Conservation (phyloP, 2,329 filamentous ascomycete species). For the Graphilbum sp. region DNA sequence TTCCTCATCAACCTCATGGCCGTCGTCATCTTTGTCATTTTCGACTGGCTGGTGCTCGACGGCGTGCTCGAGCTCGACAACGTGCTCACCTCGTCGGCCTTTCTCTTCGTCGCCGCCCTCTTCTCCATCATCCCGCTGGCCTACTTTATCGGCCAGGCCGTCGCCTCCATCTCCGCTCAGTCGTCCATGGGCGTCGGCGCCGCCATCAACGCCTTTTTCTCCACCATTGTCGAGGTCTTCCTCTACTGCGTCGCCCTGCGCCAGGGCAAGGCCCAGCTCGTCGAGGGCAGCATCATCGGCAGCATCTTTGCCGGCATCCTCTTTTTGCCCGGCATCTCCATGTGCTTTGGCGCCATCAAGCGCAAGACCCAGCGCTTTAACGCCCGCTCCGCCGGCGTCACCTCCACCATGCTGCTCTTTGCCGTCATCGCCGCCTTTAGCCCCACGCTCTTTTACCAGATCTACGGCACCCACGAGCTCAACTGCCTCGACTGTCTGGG, state of each 20-base stretch:
- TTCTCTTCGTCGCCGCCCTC: constrained; percentile 71
- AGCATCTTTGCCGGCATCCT: constrained; percentile 96
- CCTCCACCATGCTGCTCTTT: constrained; percentile 94
- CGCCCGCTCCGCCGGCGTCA: constrained; percentile 86
- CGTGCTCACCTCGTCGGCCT: constrained; percentile 64
- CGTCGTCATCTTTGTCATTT: constrained; percentile 84
- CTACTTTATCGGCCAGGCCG: constrained; percentile 97
- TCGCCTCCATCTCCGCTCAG: constrained; percentile 95
- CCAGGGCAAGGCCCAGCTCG: constrained; percentile 81
- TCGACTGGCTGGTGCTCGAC: constrained; percentile 74
- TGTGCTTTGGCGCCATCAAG: constrained; percentile 97
- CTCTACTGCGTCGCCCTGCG: constrained; percentile 89
- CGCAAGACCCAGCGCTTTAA: constrained; percentile 98
- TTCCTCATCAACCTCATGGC: constrained; percentile 95
- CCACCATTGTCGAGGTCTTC: constrained; percentile 92
- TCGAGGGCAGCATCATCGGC: constrained; percentile 92
- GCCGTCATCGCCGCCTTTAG: constrained; percentile 91
- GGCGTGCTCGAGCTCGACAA: constrained; percentile 51
- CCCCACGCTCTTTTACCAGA: constrained; percentile 94
- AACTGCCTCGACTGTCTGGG: constrained; percentile 58
- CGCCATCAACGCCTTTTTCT: constrained; percentile 96
- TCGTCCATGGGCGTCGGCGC: constrained; percentile 97
- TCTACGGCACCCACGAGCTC: constrained; percentile 93
- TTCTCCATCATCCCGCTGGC: constrained; percentile 91
- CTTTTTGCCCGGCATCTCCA: constrained; percentile 85